Conservation (phyloP, 495 filamentous ascomycete genomes). For the Pseudotulostoma volvatum region DNA sequence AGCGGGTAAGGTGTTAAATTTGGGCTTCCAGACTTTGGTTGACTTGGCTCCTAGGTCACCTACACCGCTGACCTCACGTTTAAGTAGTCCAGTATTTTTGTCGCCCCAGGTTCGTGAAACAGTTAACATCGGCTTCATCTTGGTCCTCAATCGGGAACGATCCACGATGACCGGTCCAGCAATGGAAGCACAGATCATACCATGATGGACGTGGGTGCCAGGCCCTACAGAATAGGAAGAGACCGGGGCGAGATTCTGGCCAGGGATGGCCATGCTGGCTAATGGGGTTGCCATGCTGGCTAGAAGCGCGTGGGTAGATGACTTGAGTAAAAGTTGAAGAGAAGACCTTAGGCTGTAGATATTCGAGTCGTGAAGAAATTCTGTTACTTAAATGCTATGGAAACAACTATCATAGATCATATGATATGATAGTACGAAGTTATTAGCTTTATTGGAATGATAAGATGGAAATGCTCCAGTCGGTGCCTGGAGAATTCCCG, state of each 20-base stretch:
- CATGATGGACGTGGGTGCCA: conserved; percentile 63
- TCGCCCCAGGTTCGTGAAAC: conserved; percentile 25
- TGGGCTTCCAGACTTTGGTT: conserved; percentile 14
- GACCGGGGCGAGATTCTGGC: conserved; percentile 57
- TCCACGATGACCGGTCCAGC: conserved; percentile 40
- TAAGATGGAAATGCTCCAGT: too few relatives aligned
- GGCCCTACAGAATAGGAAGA: conserved; percentile 51
- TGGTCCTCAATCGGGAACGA: conserved; percentile 26
- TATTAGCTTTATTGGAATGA: too few relatives aligned
- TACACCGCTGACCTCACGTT: conserved; percentile 15
- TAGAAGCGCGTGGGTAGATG: not conserved
- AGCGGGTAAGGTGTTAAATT: conserved; percentile 58
- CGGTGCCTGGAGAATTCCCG: too few relatives aligned
- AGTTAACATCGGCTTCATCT: conserved; percentile 38
- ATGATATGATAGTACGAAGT: too few relatives aligned
- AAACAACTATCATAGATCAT: too few relatives aligned
- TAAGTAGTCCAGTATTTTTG: conserved; percentile 3
- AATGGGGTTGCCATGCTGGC: conserved; percentile 16
- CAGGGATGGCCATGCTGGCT: conserved; percentile 38
- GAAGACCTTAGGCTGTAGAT: conserved; percentile 1
- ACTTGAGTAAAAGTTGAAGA: not conserved
- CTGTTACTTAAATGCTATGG: too few relatives aligned
- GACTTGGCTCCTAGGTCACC: conserved; percentile 6
- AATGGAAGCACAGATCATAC: conserved; percentile 60
- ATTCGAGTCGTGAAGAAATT: too few relatives aligned